Base-by-base conservation (phyloP, 2,329 filamentous ascomycete genomes). In the Aspergillus pseudoviridinutans region DNA sequence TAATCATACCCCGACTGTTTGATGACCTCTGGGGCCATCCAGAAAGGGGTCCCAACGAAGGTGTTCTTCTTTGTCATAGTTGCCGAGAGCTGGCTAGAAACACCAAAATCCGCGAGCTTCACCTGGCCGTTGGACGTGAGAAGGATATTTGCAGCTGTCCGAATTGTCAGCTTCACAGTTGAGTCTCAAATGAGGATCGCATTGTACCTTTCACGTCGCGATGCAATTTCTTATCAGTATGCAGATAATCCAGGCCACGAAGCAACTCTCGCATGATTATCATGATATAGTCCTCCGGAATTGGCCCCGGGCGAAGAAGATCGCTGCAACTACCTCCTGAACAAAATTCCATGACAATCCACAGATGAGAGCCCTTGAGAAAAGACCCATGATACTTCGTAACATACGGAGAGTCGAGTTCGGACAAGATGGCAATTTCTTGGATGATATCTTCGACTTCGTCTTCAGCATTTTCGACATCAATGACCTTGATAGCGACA, bases 11-110 rank as follows among this genome's bases (percentile, higher is more conserved):
- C 93, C 57, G 92, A 96, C 74, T 99, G 93, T 78, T 96, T 96
- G 75, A 99, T 99, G 55, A 97, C 93, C 77, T 99, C 93, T 10
- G 93, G 93, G 2, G 94, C 93, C 93, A 99, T 99, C 94, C 94
- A 99, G 73, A 97, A 99, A 1, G 94, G 93, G 0, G 93, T 97
- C 35, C 94, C 94, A 32, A 99, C 93, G 74, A 97, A 99, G 0
- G 93, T 97, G 72, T 97, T 97, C 79, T 97, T 97, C 82, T 97
- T 97, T 61, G 93, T 97, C 92, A 97, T 97, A 51, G 93, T 99
- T 6, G 93, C 93, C 9, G 93, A 95, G 24, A 97, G 83, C 76
- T 97, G 94, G 28, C 93, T 93, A 1, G 93, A 97, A 6, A 99
- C 94, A 58, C 93, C 93, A 77, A 99, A 99, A 73, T 99, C 93